Conservation (phyloP, 2,329 filamentous ascomycete genomes). For the Aspergillus vadensis region DNA sequence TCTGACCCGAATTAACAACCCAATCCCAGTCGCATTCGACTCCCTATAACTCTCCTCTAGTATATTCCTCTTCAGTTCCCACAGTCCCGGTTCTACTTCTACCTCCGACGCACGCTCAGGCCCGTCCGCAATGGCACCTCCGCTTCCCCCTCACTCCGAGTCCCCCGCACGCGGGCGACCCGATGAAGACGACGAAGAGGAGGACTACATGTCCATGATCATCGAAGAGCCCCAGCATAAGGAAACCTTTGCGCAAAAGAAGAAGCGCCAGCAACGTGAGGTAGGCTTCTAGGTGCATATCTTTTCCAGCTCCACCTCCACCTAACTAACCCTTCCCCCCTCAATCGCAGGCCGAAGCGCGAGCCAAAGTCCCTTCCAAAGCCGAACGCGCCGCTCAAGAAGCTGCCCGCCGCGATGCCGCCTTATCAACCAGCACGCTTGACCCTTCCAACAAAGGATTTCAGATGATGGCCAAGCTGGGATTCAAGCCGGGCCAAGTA, state of each 20-base stretch:
- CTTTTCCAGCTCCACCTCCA: constrained; percentile 41
- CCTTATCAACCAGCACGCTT: constrained; percentile 73
- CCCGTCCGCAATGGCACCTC: constrained; percentile 8
- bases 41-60: too few species aligned
- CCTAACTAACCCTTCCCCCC: constrained; percentile 35
- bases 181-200: constrained; percentile 62
- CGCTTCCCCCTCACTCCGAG: constrained; percentile 6
- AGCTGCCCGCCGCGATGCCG: constrained; percentile 70
- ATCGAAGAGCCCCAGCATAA: constrained; percentile 68
- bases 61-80: neutral
- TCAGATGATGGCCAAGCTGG: constrained; percentile 96
- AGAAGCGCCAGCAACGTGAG: constrained; percentile 56
- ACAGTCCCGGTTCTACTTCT: neutral
- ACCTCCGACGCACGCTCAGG: neutral
- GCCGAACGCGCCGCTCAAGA: constrained; percentile 77
- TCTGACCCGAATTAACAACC: neutral
- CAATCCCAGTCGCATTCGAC: neutral
- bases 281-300: constrained; percentile 27
- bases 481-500: constrained; percentile 74
- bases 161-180: constrained; percentile 14
- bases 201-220: constrained; percentile 97
- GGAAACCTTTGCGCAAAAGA: constrained; percentile 65
- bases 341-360: constrained; percentile 61
- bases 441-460: constrained; percentile 79
- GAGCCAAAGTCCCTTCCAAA: constrained; percentile 71